Percentiles rank a stretch among this genome's conserved stretches.
phyloP scores from a whole-genome alignment of 257 asterid genomes.

The Przewalskia tangutica region DNA sequence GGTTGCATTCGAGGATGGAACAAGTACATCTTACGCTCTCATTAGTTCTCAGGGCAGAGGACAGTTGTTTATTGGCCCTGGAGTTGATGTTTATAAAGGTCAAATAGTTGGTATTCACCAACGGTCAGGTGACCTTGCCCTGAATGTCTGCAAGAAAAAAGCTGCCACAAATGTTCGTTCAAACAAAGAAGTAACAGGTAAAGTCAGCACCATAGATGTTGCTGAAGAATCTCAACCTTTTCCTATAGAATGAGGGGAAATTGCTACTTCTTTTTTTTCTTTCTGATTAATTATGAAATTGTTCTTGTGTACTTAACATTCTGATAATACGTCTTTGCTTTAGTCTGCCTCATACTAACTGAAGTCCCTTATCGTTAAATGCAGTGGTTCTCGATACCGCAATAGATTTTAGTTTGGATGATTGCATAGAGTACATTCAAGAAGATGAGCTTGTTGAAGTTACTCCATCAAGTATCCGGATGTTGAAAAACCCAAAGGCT shows the following conservation, averaged over 20 bases:
- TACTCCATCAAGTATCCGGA: slow-evolving; percentile 79
- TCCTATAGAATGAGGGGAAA: neutral
- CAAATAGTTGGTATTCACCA: slow-evolving; percentile 95
- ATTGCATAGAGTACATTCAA: slow-evolving; percentile 99
- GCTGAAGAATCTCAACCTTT: neutral
- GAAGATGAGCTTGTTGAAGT: slow-evolving; percentile 98
- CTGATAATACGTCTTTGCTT: neutral
- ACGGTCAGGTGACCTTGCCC: slow-evolving; percentile 87
- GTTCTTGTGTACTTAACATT: neutral
- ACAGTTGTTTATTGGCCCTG: slow-evolving; percentile 80
- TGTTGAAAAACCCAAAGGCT: slow-evolving; percentile 77
- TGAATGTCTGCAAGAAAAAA: slow-evolving; percentile 92
- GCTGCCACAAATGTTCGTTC: slow-evolving; percentile 97
- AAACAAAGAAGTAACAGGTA: slow-evolving; percentile 84
- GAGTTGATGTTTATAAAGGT: slow-evolving; percentile 82
- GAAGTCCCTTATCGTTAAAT: slow-evolving; percentile 8
- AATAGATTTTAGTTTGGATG: slow-evolving; percentile 79
- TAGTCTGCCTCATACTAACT: neutral
- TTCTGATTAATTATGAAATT: neutral
- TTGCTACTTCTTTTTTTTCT: neutral
- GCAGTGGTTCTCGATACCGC: slow-evolving; percentile 88
- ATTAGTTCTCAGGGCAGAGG: slow-evolving; percentile 94
- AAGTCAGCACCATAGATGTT: neutral
- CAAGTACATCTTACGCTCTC: slow-evolving; percentile 79
- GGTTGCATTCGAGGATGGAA: slow-evolving; percentile 96